Evolutionary conservation across 1,139 yeast genomes (phyloP), one percentile per base, ranked within the genome.

Genomic region (Saccharomyces hybrid): DNA sequence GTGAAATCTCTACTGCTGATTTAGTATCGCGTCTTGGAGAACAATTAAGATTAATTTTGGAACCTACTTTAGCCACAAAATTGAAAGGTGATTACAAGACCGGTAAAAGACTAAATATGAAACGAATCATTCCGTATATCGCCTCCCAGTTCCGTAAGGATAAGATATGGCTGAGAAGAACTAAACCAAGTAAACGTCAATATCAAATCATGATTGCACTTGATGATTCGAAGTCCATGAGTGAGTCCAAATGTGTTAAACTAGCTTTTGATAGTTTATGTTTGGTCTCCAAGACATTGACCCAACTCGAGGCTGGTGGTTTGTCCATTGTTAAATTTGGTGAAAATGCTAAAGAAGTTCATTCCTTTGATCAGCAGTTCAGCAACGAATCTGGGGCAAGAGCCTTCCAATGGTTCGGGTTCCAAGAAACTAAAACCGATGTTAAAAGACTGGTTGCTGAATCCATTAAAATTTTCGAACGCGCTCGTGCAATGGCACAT

Each of bases 101-200:
- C 1, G 99, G 99, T 70, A 95, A 95, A 71, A 79, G 99, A 61
- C 79, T 95, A 66, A 95, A 95, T 71, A 91, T 95, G 98, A 93
- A 91, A 77, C 79, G 98, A 62, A 93, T 95, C 62, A 93, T 95
- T 65, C 96, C 99, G 13, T 95, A 93, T 72, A 93, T 95, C 75
- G 99, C 99, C 1, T 88, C 96, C 51, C 96, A 91, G 66, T 95
- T 90, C 81, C 84, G 96, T 66, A 93, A 93, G 71, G 99, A 95
- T 71, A 95, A 95, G 76, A 95, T 95, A 58, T 95, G 99, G 99
- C 79, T 95, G 74, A 82, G 97, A 68, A 83, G 99, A 72, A 91
- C 98, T 7, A 93, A 93, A 69, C 99, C 99, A 53, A 88, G 96
- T 60, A 93, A 95, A 74, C 84, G 99, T 64, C 95, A 91, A 69